Conservation (phyloP, 2,329 filamentous ascomycete genomes). For the Esteya vermicola region DNA sequence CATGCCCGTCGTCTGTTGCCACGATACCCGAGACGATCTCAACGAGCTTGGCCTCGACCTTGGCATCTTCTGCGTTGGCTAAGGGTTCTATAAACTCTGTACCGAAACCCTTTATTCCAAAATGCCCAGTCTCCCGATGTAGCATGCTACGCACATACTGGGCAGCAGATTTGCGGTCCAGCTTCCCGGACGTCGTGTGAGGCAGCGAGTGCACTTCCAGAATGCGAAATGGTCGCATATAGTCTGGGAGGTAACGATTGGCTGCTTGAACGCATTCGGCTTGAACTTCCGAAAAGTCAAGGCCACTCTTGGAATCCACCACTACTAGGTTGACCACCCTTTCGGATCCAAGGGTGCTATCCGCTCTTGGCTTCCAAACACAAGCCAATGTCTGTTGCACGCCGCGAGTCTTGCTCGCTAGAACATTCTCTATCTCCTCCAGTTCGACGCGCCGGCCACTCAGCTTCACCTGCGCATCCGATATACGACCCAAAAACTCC, state of each 20-base stretch:
- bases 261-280: slow-evolving; percentile 24
- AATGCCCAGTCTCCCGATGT: neutral
- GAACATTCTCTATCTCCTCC: slow-evolving; percentile 19
- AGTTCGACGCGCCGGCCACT: slow-evolving; percentile 49
- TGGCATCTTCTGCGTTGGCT: neutral
- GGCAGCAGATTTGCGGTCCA: slow-evolving; percentile 29
- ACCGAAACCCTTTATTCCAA: neutral
- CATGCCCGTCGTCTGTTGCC: neutral
- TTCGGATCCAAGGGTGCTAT: slow-evolving; percentile 6
- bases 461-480: slow-evolving; percentile 49
- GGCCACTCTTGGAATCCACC: slow-evolving; percentile 27
- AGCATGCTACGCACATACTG: neutral
- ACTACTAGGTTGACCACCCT: slow-evolving; percentile 34
- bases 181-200: slow-evolving; percentile 45
- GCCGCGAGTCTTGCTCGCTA: slow-evolving; percentile 6
- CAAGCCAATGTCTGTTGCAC: slow-evolving; percentile 9
- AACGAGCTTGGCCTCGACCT: neutral
- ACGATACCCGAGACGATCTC: neutral
- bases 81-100: neutral
- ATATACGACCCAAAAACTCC: slow-evolving; percentile 35
- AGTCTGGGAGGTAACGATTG: slow-evolving; percentile 37
- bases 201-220: slow-evolving; percentile 35
- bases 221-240: slow-evolving; percentile 46
- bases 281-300: slow-evolving; percentile 15
- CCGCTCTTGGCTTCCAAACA: slow-evolving; percentile 3